phyloP scores from a whole-genome alignment of 1,284 basidiomycete species.

The Puccinia coronata region DNA sequence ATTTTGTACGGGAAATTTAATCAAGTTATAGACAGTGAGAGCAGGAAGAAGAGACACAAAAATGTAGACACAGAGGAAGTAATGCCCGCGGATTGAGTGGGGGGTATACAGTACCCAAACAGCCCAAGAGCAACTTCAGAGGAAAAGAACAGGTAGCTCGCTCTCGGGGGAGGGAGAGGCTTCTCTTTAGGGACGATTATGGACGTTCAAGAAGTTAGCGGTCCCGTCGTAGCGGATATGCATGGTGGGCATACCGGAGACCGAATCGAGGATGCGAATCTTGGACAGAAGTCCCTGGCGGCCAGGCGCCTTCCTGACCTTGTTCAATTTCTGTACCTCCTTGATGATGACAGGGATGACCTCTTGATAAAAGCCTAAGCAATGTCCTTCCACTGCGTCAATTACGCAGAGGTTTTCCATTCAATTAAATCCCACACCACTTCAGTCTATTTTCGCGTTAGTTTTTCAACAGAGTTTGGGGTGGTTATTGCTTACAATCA shows the following conservation, averaged over 20 bases:
- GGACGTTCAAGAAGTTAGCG: not conserved
- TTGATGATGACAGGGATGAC: conserved; percentile 41
- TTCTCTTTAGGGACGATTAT: not conserved
- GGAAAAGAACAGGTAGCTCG: too few relatives aligned
- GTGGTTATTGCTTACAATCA: conserved; percentile 21
- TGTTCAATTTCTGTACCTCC: conserved; percentile 11
- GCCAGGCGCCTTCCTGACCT: conserved; percentile 34
- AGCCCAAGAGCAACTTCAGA: too few relatives aligned
- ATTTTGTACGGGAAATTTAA: too few relatives aligned
- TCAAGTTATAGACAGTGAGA: not conserved
- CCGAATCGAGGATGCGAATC: conserved; percentile 26
- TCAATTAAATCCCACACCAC: not conserved
- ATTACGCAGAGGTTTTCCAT: too few relatives aligned
- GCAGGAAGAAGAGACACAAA: not conserved
- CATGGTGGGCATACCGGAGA: conserved; percentile 40
- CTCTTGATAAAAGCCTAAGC: conserved; percentile 25
- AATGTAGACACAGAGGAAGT: too few relatives aligned
- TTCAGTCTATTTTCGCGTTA: not conserved
- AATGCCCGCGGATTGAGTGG: too few relatives aligned
- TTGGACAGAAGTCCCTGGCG: conserved; percentile 32
- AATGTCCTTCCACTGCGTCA: conserved; percentile 33
- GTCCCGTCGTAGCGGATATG: conserved; percentile 45
- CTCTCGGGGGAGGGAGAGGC: too few relatives aligned
- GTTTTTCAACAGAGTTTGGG: too few relatives aligned
- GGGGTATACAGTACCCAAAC: too few relatives aligned